Evolutionary conservation across 768 basidiomycete species (phyloP), one percentile per base, ranked within the genome.

Genomic region (Boletus bicolor): DNA sequence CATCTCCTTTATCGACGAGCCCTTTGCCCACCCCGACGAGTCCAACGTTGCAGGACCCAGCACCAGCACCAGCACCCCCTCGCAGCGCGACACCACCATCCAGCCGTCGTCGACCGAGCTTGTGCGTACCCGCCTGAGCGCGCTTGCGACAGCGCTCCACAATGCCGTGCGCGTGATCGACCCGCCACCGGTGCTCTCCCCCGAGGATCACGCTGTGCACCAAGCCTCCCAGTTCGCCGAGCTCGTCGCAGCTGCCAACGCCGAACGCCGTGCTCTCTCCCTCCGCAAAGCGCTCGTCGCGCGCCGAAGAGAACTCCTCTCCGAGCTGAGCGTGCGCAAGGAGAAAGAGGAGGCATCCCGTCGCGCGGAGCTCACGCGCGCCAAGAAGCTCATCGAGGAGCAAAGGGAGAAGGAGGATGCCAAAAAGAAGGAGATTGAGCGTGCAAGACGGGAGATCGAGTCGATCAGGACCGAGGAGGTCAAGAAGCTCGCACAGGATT

Each of bases 291-390:
- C 90, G 0, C 77, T 97, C 48, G 86, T 93, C 8, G 89, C 89
- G 3, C 82, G 93, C n/a, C 79, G 94, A 34, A 79, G 91, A 24
- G 92, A 95, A 73, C 76, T 96, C 34, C 77, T 91, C 48, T 86
- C 85, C 51, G 93, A 98, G 75, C 79, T 96, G 50, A 82, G 82
- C 36, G 86, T 86, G 43, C 81, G 92, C 57, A 89, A 91, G 70
- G 91, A 93, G 76, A 91, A 91, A 69, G 94, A 94, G 68, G 92
- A 93, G 63, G 85, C 87, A 0, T 85, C 85, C 44, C 77, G 87
- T 37, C 81, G 87, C 30, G 91, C 91, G 0, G 93, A 93, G 71
- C 65, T 79, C 34, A 76, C 69, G 1, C 73, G 86, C 37, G 76
- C 79, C 60, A 87, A 85, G 73, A 84, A 86, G 69, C 86, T 89